These are phyloP conservation scores for Fusarium gaditjirri DNA, from an alignment of 2,329 filamentous ascomycete genomes.

Conservation along the genomic window DNA sequence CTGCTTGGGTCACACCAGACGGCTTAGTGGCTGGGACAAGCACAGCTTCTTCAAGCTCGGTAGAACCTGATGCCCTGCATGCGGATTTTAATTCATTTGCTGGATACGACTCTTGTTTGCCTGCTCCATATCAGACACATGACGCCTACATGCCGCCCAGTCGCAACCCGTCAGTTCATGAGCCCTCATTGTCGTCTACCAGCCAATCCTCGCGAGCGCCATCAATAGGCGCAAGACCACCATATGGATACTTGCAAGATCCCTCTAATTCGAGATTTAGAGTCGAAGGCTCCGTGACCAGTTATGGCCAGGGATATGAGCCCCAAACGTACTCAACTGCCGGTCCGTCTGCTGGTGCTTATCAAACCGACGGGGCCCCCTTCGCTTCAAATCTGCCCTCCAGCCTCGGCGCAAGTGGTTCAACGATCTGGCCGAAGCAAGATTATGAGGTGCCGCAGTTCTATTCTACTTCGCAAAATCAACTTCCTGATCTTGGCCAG, in stretches of 20 bases:
- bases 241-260: constrained; percentile 43
- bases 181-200: constrained; percentile 30
- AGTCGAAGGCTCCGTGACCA: constrained; percentile 31
- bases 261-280: constrained; percentile 30
- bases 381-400: constrained; percentile 35
- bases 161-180: constrained; percentile 40
- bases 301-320: constrained; percentile 38
- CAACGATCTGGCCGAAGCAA: constrained; percentile 39
- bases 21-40: constrained; percentile 51
- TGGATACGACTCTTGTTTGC: constrained; percentile 56
- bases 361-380: constrained; percentile 36
- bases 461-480: constrained; percentile 34
- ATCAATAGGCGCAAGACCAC: constrained; percentile 25
- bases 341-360: constrained; percentile 27
- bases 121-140: constrained; percentile 55
- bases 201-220: constrained; percentile 32
- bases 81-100: constrained; percentile 64
- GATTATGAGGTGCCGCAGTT: constrained; percentile 41
- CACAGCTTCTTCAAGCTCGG: constrained; percentile 51
- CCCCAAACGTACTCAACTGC: constrained; percentile 36
- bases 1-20: constrained; percentile 56
- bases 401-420: constrained; percentile 22
- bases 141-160: constrained; percentile 57
- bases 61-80: constrained; percentile 58
- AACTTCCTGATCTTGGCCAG: constrained; percentile 34